Evolutionary conservation across 495 filamentous ascomycete genomes (phyloP).

Genomic region (Neurospora sp.): DNA sequence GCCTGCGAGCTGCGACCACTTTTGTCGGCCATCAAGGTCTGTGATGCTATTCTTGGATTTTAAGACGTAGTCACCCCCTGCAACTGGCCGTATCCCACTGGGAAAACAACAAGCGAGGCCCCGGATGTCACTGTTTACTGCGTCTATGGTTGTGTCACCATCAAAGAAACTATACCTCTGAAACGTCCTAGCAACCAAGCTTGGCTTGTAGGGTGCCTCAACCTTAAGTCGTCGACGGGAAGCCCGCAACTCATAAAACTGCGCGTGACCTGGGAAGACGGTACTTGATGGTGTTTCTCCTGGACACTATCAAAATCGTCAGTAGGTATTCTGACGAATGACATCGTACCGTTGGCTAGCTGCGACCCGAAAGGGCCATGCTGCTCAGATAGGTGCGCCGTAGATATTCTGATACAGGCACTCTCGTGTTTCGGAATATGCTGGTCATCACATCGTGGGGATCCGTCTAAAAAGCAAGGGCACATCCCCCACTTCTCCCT

Average conservation of each 20-base stretch:
- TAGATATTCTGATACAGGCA: conserved; percentile 8
- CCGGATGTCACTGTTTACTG: background rate
- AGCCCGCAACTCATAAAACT: conserved; percentile 1
- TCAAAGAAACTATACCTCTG: background rate
- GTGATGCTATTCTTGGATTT: background rate
- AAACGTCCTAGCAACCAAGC: background rate
- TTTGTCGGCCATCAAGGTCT: background rate
- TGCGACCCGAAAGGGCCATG: background rate
- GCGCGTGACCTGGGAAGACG: background rate
- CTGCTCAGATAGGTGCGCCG: background rate
- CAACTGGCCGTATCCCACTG: background rate
- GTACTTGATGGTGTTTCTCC: background rate
- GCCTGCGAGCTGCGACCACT: background rate
- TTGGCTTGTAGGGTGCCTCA: background rate
- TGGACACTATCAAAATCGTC: background rate
- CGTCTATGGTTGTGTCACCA: background rate
- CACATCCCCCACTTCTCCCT: conserved; percentile 1
- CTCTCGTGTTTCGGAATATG: conserved; percentile 11
- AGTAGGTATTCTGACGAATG: background rate
- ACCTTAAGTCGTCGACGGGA: background rate
- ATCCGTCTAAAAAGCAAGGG: conserved; percentile 1
- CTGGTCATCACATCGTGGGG: conserved; percentile 5
- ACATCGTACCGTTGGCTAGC: background rate
- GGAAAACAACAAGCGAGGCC: background rate
- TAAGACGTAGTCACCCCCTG: background rate